A percentile compares a stretch with the other conserved stretches of the same genome.
Evolutionary conservation across 768 basidiomycete species (phyloP).

Genomic region (Lactarius evosmus): DNA sequence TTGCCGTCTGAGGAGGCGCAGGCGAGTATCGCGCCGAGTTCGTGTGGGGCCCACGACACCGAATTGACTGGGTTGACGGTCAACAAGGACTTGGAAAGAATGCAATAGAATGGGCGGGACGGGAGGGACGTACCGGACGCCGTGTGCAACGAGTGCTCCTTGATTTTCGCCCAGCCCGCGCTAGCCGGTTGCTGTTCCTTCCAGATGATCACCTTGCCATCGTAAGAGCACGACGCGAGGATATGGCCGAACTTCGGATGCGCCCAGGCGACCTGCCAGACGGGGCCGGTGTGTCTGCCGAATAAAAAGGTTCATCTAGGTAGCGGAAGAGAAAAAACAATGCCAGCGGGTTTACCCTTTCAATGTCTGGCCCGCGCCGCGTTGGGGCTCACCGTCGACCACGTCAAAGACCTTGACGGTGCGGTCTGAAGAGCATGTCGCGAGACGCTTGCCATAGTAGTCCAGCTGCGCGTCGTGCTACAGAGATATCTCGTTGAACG

Average conservation of each 20-base stretch:
- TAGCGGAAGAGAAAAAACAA: not conserved
- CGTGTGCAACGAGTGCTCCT: conserved; percentile 91
- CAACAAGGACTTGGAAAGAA: too few species aligned
- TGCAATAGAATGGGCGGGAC: too few species aligned
- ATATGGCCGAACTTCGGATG: conserved; percentile 97
- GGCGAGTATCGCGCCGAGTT: conserved; percentile 92
- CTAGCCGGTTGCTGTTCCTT: conserved; percentile 66
- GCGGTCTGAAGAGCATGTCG: conserved; percentile 94
- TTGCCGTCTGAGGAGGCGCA: conserved; percentile 98
- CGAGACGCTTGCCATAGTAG: conserved; percentile 95
- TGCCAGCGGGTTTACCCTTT: conserved; percentile 57
- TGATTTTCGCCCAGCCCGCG: conserved; percentile 85
- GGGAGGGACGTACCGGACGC: conserved; percentile 77
- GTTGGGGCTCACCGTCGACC: conserved; percentile 78
- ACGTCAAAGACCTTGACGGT: conserved; percentile 96
- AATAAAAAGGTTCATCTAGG: not conserved
- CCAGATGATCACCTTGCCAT: conserved; percentile 98
- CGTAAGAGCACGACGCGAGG: conserved; percentile 97
- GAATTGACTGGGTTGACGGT: conserved; percentile 70
- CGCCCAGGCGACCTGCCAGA: conserved; percentile 98
- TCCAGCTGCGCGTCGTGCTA: conserved; percentile 98
- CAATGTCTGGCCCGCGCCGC: conserved; percentile 64
- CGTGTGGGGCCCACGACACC: conserved; percentile 98
- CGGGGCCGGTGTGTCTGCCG: conserved; percentile 87
- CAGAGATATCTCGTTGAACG: not conserved